Conservation (phyloP, 495 filamentous ascomycete species). For the Usnea hakonensis region DNA sequence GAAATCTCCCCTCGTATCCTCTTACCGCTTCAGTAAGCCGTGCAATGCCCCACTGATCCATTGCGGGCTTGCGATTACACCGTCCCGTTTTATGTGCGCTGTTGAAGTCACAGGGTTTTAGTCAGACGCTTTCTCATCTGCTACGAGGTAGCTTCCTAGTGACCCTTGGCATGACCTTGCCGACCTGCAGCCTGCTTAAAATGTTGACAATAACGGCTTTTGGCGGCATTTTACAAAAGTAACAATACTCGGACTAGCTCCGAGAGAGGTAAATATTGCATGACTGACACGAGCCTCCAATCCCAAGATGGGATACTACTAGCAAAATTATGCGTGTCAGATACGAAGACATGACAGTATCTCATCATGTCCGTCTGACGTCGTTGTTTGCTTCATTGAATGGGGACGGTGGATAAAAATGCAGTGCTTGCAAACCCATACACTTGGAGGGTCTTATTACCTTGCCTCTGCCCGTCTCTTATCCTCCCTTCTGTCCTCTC, state of each 20-base stretch:
- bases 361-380: constrained; percentile 4
- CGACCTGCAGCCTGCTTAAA: neutral
- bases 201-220: neutral
- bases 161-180: neutral
- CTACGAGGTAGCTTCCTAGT: neutral
- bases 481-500: constrained; percentile 4
- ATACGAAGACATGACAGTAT: neutral
- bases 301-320: neutral
- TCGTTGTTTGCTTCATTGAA: neutral
- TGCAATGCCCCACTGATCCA: neutral
- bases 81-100: neutral
- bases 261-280: neutral
- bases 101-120: neutral
- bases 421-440: neutral
- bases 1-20: neutral
- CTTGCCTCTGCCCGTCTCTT: constrained; percentile 5
- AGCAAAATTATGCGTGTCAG: constrained; percentile 1
- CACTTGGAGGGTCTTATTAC: constrained; percentile 2
- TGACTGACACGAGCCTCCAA: constrained; percentile 7
- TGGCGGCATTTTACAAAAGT: neutral
- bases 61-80: neutral
- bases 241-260: neutral
- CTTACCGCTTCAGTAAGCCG: neutral
- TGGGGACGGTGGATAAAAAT: neutral
- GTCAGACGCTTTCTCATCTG: neutral